Evolutionary conservation across 1,139 yeast genomes (phyloP), one percentile per base, ranked within the genome.

Genomic region (Zygosaccharomyces sapae): DNA sequence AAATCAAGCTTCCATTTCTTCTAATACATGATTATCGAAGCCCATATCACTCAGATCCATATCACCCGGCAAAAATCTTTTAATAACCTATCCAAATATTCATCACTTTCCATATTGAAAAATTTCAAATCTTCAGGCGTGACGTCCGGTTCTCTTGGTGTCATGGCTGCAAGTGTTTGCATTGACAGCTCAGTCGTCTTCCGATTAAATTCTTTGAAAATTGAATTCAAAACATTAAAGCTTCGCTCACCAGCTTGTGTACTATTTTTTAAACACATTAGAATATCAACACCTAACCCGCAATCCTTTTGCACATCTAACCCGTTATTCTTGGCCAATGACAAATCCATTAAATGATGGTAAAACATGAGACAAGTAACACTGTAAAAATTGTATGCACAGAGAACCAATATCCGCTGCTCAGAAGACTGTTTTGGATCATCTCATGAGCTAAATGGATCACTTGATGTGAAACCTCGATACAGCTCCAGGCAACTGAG

Each of bases 391-490:
- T 83, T 0, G 96, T 86, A 65, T 88, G 88, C 67, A 86, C 82
- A 5, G 92, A 81, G 64, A 86, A 87, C 95, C 96, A 86, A 65
- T 88, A 88, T 1, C 94, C 86, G 1, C 95, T 95, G 57, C 83
- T 81, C 50, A 88, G 70, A 57, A 86, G 71, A 49, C 81, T 75
- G 49, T 80, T 77, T 52, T 79, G 76, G 51, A 85, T 80, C 85
- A 87, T 79, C 56, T 83, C 86, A 56, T 83, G 80, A 0, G 95
- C 88, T 49, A 86, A 67, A 55, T 81, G 79, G 24, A 88, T 87
- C 41, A 86, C 94, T 64, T 82, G 77, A 52, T 92, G 73, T 0
- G 96, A 89, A 5, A 85, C 86, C 54, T 83, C 81, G 45, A 88
- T 83, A 68, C 96, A 88, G 59, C 85, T 86, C 54, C 84, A 72